A percentile compares a stretch with the other conserved stretches of the same genome.
Conservation (phyloP, 768 basidiomycete species). For the Boletus patriciae region DNA sequence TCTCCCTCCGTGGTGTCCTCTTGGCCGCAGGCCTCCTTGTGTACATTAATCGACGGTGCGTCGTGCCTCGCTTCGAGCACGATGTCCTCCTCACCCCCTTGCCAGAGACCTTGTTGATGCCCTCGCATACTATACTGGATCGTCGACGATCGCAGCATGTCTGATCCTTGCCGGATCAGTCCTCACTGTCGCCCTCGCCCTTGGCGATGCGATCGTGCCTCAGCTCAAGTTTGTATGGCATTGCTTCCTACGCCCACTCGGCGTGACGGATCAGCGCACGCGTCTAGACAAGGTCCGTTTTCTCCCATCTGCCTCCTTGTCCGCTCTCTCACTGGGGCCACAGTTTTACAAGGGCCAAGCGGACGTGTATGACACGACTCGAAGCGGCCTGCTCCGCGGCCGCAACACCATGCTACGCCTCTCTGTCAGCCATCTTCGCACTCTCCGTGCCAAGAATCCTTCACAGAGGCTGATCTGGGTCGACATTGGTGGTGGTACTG, state of each 20-base stretch:
- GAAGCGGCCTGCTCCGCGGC: constrained; percentile 61
- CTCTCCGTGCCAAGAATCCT: constrained; percentile 42
- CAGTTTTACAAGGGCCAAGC: constrained; percentile 71
- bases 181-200: constrained; percentile 19
- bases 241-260: constrained; percentile 48
- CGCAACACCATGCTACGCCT: constrained; percentile 70
- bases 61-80: neutral
- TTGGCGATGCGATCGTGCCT: constrained; percentile 34
- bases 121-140: constrained; percentile 32
- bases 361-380: constrained; percentile 69
- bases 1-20: constrained; percentile 21
- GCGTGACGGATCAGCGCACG: constrained; percentile 40
- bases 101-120: constrained; percentile 15
- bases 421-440: constrained; percentile 59
- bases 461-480: constrained; percentile 65
- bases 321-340: constrained; percentile 21
- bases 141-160: constrained; percentile 28
- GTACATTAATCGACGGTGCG: constrained; percentile 23
- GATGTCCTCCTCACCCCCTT: neutral
- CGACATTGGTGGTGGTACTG: constrained; percentile 77
- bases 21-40: constrained; percentile 19
- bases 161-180: constrained; percentile 28
- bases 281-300: constrained; percentile 44
- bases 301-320: too few relatives aligned
- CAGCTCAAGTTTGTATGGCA: constrained; percentile 51